Conservation (phyloP, 257 asterid genomes). For the Solanum ossicruentum region DNA sequence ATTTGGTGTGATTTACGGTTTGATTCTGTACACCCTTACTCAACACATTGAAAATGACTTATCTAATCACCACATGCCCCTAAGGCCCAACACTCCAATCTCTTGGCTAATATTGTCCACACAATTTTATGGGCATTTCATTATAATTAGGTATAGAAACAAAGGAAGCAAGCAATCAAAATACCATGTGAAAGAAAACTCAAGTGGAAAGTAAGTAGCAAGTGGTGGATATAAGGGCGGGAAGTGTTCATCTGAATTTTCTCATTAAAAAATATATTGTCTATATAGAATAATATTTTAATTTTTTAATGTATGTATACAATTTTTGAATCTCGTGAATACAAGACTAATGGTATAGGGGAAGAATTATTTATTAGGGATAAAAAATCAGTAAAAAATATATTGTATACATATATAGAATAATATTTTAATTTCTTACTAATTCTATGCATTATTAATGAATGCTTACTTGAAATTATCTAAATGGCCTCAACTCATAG, state of each 20-base stretch:
- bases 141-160: neutral
- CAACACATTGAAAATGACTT: neutral
- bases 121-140: neutral
- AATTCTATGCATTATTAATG: neutral
- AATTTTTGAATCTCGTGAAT: too few relatives aligned
- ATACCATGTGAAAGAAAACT: neutral
- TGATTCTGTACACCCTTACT: too few relatives aligned
- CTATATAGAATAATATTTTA: too few relatives aligned
- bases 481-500: neutral
- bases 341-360: neutral
- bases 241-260: too few relatives aligned
- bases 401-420: too few relatives aligned
- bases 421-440: neutral
- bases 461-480: neutral
- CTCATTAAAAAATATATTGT: too few relatives aligned
- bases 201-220: neutral
- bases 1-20: too few relatives aligned
- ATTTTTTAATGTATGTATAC: too few relatives aligned
- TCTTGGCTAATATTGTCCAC: neutral
- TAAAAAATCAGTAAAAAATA: too few relatives aligned
- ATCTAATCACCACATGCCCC: neutral
- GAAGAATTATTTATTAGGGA: too few relatives aligned
- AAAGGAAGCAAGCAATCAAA: neutral
- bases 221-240: neutral
- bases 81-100: neutral